Base-by-base conservation (phyloP, 2,329 filamentous ascomycete genomes). In the Calycina herbarum region DNA sequence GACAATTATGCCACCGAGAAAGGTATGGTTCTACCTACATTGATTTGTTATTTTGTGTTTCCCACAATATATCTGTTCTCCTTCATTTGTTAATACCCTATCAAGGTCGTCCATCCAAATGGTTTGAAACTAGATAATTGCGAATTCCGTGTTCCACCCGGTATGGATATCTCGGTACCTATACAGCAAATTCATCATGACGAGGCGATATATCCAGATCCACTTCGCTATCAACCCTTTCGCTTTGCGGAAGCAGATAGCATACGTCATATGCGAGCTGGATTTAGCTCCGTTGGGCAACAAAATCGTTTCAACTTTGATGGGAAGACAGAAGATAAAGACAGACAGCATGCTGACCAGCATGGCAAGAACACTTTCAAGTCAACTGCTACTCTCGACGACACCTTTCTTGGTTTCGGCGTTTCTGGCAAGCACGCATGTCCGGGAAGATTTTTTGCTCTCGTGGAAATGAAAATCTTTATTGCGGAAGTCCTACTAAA, bases 381-480 rank as follows among this genome's bases (percentile, higher is more conserved):
- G 27, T 63, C 33, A 6, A 45, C 10, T 20, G 35, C 58, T 8
- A 63, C 62, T 11, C 31, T 63, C n/a, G 51, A 58, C 27, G 63
- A 64, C n/a, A 40, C 29, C 15, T 61, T 61, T 35, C 58, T 64
- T n/a, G 58, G 42, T 6, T 74, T 72, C 38, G 72, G 72, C 5
- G 64, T 69, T 31, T 31, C 29, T 31, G 72, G 72, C 24, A 68
- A 63, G 24, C 67, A 72, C 51, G 72, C 72, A 3, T 74, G 72
- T 29, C 71, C 72, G 5, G 72, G 72, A 3, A 61, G 72, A 10
- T 73, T 72, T 61, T 71, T 73, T 66, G 72, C 71, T 17, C 61
- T 62, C 2, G 66, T 68, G n/a, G 64, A 69, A 57, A 68, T 73
- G 10, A 71, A 73, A 70, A 38, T 72, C 8, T 24, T 71, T 27